Base-by-base conservation (phyloP, 2,329 filamentous ascomycete genomes). In the Microthyrium microscopicum region DNA sequence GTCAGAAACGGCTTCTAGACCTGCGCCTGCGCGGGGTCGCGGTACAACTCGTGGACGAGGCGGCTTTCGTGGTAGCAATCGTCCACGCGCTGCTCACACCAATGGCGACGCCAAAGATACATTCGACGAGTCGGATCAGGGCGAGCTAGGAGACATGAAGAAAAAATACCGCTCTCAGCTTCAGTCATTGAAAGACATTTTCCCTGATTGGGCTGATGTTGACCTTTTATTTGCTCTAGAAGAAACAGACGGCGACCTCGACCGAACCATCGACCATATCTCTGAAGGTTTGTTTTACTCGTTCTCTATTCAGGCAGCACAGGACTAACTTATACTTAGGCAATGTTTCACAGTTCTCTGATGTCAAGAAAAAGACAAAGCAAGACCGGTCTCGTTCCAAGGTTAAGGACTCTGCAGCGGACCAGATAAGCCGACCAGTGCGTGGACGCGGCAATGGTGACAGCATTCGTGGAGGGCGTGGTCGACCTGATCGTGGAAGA, bases 201-300 rank as follows among this genome's bases (percentile, higher is more conserved):
- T 93, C 63, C 74, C 82, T 39, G 78, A 84, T 57, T 95, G 87
- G 89, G 87, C 84, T 46, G 82, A 93, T 51, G 82, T 85, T 56
- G 87, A 95, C 56, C 73, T 95, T 42, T 73, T 95, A 42, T 89
- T 89, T 55, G 85, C 85, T 41, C 68, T 98, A 39, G 74, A 92
- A 57, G 89, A 98, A 64, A 78, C 77, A 36, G 70, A 81, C 47
- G 81, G 80, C 47, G 79, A 66, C 57, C 65, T 83, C 48, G 70
- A 78, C 46, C 60, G 70, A 46, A 73, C 79, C 43, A 78, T 81
- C 51, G 74, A 78, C 48, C 74, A 75, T 56, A 87, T 89, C 55
- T 73, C 76, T 47, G 77, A 85, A 57, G 79, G 79, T 84, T 64
- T 50, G 56, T 40, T 21, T 31, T 38, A 29, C 21, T 32, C 40